Percentiles rank a stretch among this genome's conserved stretches.
phyloP scores from a whole-genome alignment of 1,284 basidiomycete species.

The Ustilago sp. region DNA sequence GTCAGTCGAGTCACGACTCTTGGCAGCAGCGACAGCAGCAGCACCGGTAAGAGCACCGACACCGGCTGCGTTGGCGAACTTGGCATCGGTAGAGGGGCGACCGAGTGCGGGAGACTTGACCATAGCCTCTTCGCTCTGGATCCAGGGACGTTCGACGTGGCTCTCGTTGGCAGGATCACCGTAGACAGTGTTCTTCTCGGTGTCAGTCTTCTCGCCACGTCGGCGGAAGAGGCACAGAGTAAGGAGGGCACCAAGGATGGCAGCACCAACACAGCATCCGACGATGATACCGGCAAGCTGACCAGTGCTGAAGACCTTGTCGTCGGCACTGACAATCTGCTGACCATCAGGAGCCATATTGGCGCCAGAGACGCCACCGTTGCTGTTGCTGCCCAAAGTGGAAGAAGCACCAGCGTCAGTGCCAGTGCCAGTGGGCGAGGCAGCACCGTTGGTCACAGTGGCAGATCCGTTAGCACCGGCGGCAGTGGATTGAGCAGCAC shows the following conservation, averaged over 20 bases:
- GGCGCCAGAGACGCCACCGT: slow-evolving; percentile 14
- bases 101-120: slow-evolving; percentile 41
- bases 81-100: slow-evolving; percentile 42
- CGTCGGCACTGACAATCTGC: slow-evolving; percentile 34
- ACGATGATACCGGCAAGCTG: slow-evolving; percentile 59
- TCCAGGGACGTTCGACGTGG: slow-evolving; percentile 57
- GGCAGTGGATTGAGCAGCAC: slow-evolving; percentile 24
- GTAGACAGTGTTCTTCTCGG: slow-evolving; percentile 40
- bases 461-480: slow-evolving; percentile 21
- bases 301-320: slow-evolving; percentile 33
- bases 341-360: slow-evolving; percentile 38
- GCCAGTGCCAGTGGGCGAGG: slow-evolving; percentile 9
- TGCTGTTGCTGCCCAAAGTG: slow-evolving; percentile 9
- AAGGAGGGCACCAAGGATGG: slow-evolving; percentile 55
- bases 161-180: slow-evolving; percentile 40
- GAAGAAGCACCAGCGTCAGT: slow-evolving; percentile 15
- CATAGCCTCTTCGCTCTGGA: slow-evolving; percentile 54
- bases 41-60: slow-evolving; percentile 43
- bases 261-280: slow-evolving; percentile 56
- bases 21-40: slow-evolving; percentile 42
- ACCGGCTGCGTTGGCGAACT: slow-evolving; percentile 41
- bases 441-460: slow-evolving; percentile 25
- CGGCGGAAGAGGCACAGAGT: slow-evolving; percentile 46
- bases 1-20: slow-evolving; percentile 41
- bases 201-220: slow-evolving; percentile 36